Base-by-base conservation (phyloP, 2,329 filamentous ascomycete species). In the Fusarium oligoseptatum region DNA sequence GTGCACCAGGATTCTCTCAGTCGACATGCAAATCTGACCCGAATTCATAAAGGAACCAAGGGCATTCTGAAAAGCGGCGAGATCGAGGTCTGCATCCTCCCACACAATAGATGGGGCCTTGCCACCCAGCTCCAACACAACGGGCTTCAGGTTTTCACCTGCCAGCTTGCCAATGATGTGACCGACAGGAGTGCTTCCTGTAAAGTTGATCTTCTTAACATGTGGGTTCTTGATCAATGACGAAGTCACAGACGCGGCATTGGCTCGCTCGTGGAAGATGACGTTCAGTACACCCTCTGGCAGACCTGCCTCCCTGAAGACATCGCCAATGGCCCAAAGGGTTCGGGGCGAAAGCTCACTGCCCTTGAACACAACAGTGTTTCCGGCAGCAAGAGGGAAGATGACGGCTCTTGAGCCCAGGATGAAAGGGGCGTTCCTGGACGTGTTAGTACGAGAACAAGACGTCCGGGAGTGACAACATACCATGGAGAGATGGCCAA, bases 21-120 rank as follows among this genome's bases (percentile, higher is more conserved):
- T 97, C 20, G 89, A 88, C 94, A 97, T 97, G 87, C 95, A 97
- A 55, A 97, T 91, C 84, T 97, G 95, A 0, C 95, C 95, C 2
- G 87, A 86, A 81, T 96, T 89, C 69, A 94, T 78, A 79, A 95
- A 95, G 0, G 93, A 87, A 4, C 94, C 94, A 2, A 93, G 81
- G 0, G 90, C 90, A 76, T 92, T 94, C 77, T 91, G 88, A 14
- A 86, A 81, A 0, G 93, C 95, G 0, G 95, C 94, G 27, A 90
- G 86, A 34, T 93, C 88, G 45, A 97, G 80, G 78, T 97, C 89
- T 15, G 95, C 94, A 81, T 97, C 95, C 60, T 94, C 92, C 81
- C 93, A 91, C 1, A 97, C 91, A 70, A 97, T 92, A 3, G 93
- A 91, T 0, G 91, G 91, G 0, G 93, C 92, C 82, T 97, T 97